These are phyloP conservation scores for Capsella rubella DNA, from an alignment of 441 rosid species.

Conservation along the genomic window DNA sequence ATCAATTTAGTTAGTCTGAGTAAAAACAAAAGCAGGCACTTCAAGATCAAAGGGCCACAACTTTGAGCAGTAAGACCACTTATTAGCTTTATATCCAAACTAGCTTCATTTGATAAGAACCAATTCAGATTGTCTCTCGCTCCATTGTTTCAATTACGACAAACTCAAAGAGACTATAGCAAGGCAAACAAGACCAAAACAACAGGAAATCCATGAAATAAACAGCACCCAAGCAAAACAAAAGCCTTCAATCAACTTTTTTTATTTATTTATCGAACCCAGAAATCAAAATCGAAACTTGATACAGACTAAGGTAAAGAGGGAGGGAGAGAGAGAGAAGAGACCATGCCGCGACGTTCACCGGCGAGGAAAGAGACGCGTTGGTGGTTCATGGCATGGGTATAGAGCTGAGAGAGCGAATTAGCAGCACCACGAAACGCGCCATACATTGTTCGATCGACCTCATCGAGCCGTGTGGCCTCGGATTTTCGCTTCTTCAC, in stretches of 20 bases:
- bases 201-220: not conserved
- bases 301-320: not conserved
- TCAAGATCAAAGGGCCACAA: constrained; percentile 2
- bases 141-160: not conserved
- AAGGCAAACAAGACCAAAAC: constrained; percentile 4
- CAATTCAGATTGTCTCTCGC: not conserved
- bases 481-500: constrained; percentile 71
- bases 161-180: not conserved
- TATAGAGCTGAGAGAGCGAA: constrained; percentile 73
- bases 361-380: constrained; percentile 76
- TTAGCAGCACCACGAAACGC: constrained; percentile 79
- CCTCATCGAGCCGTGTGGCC: constrained; percentile 69
- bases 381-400: constrained; percentile 75
- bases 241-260: not conserved
- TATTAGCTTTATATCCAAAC: not conserved
- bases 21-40: not conserved
- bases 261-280: constrained; percentile 13
- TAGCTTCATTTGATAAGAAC: constrained; percentile 5
- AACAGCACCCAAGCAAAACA: not conserved
- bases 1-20: constrained; percentile 16
- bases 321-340: not conserved
- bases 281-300: constrained; percentile 9
- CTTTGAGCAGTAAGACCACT: constrained; percentile 5
- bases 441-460: constrained; percentile 67
- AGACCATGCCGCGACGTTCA: constrained; percentile 68